Evolutionary conservation across 306 rosid species (phyloP).

Genomic region (Senna siamea): DNA sequence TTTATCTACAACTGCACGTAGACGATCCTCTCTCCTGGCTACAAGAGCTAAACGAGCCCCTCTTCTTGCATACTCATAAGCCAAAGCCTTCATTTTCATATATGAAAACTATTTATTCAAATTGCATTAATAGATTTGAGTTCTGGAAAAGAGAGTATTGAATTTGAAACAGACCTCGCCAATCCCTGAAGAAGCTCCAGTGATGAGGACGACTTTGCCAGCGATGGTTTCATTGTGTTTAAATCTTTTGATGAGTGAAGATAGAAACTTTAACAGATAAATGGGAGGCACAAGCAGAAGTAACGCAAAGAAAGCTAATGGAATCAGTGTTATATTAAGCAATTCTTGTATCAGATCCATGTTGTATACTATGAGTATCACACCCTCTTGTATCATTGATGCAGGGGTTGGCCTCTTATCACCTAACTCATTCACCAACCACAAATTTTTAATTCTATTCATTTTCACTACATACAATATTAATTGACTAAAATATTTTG

Average conservation of each 20-base stretch:
- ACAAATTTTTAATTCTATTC: no score
- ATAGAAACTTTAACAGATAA: neutral
- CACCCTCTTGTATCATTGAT: no score
- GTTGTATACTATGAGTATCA: no score
- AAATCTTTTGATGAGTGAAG: neutral
- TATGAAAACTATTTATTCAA: no score
- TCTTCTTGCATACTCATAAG: conserved; percentile 35
- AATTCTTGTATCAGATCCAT: neutral
- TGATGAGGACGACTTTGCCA: conserved; percentile 29
- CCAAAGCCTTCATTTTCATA: conserved; percentile 7
- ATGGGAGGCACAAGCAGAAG: conserved; percentile 16
- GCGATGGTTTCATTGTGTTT: neutral
- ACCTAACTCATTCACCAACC: no score
- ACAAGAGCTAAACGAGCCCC: conserved; percentile 26
- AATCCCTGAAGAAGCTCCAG: conserved; percentile 31
- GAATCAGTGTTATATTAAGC: neutral
- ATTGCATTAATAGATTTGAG: neutral
- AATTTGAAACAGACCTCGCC: conserved; percentile 17
- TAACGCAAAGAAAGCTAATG: neutral
- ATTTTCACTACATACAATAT: no score
- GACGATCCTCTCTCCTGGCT: conserved; percentile 31
- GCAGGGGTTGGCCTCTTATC: no score
- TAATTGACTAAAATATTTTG: no score
- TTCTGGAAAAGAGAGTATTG: neutral
- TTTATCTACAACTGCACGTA: neutral